A percentile compares a stretch with the other conserved stretches of the same genome.
Conservation (phyloP, 768 basidiomycete species). For the Tephrocybe sp. region DNA sequence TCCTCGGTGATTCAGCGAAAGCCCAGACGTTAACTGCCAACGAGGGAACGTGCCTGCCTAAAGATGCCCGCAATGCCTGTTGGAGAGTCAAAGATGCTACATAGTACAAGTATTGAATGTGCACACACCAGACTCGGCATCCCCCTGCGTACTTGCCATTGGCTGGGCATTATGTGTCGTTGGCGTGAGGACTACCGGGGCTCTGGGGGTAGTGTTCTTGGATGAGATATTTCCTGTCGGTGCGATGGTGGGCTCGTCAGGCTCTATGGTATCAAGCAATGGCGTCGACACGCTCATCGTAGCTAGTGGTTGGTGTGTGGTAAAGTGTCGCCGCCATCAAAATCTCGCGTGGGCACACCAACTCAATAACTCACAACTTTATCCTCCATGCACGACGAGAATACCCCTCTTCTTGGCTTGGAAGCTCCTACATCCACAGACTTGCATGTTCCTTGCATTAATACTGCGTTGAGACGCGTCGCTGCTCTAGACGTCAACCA, state of each 20-base stretch:
- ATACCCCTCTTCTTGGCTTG: constrained; percentile 19
- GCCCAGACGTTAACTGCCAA: constrained; percentile 1
- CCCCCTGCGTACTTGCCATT: constrained; percentile 55
- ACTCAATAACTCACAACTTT: constrained; percentile 15
- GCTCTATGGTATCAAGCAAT: constrained; percentile 79
- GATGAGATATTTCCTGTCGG: constrained; percentile 34
- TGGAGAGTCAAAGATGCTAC: background rate
- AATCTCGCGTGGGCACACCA: too few species aligned
- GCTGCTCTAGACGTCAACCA: constrained; percentile 19
- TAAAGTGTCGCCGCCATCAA: too few species aligned
- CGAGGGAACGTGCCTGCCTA: constrained; percentile 53
- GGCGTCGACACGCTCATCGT: constrained; percentile 56
- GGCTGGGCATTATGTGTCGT: constrained; percentile 38
- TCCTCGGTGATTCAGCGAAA: constrained; percentile 12
- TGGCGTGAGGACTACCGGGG: constrained; percentile 58
- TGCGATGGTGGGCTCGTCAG: constrained; percentile 60
- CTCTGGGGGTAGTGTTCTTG: constrained; percentile 27
- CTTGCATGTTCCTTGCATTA: constrained; percentile 14
- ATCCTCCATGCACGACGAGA: constrained; percentile 17
- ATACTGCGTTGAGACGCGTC: constrained; percentile 17
- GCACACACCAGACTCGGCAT: constrained; percentile 78
- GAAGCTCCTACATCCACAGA: background rate
- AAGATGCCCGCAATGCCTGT: constrained; percentile 73
- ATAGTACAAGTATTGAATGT: background rate
- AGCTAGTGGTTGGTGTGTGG: constrained; percentile 2